phyloP scores from a whole-genome alignment of 1,284 basidiomycete genomes.

The Sanghuangporus weigelae region DNA sequence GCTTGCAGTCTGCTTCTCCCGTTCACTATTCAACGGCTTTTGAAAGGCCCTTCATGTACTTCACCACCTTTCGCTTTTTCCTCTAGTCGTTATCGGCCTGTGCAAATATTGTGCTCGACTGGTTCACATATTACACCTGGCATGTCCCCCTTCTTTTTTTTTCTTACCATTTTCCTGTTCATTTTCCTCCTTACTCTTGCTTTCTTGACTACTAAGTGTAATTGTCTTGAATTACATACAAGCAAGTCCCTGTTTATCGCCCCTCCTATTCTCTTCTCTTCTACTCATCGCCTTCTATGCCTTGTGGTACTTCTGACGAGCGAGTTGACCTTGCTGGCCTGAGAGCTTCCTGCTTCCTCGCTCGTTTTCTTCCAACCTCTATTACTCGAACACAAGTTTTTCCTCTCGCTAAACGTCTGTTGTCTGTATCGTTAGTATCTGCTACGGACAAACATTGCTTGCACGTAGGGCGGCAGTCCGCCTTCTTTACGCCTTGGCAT shows the following conservation, averaged over 20 bases:
- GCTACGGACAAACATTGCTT: not conserved
- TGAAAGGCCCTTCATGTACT: no score
- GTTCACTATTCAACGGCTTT: no score
- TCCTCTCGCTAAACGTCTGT: not conserved
- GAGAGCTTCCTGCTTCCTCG: not conserved
- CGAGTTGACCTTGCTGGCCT: not conserved
- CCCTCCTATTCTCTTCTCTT: not conserved
- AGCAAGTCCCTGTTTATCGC: no score
- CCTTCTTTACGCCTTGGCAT: no score
- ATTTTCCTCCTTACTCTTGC: not conserved
- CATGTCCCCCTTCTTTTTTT: not conserved
- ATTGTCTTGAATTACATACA: no score
- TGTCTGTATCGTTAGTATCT: slow-evolving; percentile 3
- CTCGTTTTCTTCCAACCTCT: not conserved
- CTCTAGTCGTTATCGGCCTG: no score
- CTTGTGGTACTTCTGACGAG: not conserved
- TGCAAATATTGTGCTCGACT: not conserved
- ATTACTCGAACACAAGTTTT: not conserved
- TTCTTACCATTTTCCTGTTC: not conserved
- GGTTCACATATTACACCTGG: not conserved
- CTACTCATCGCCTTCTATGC: not conserved
- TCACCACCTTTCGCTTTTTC: no score
- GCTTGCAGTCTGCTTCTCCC: no score
- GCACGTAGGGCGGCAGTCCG: no score
- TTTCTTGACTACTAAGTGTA: no score